Evolutionary conservation across 306 rosid species (phyloP), one percentile per base, ranked within the genome.

Genomic region (Styphnolobium japonicum): DNA sequence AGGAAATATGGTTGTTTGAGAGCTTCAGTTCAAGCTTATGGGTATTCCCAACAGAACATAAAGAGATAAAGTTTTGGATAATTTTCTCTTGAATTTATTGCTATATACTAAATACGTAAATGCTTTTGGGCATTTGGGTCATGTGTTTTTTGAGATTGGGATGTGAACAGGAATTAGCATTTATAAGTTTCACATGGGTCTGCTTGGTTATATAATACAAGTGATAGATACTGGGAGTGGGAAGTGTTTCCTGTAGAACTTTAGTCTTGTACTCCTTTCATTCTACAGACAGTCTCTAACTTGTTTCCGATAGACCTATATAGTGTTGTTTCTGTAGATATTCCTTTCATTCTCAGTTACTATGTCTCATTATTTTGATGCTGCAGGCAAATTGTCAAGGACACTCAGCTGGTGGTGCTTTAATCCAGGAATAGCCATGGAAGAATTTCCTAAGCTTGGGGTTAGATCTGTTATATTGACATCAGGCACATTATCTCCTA

Each of bases 381-480:
- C 72, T 85, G 51, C 87, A 94, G 97, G 97, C 51, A 91, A 88
- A 82, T 84, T 87, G 74, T 88, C 97, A 14, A 91, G 97, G 82
- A 91, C 92, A 61, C 93, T 94, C 79, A 87, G 98, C 86, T 92
- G 98, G 98, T 94, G 98, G 98, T 94, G 98, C 85, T 94, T 94
- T 84, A 91, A 94, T 78, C 98, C 98, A 33, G 98, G 98, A 87
- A 82, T 92, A 83, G 97, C 98, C 57, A 80, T 94, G 98, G 94
- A 94, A 86, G 90, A 36, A 70, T 90, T 94, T 83, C 76, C 77
- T 79, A 87, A 39, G 87, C 1, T 46, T 83, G 88, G 87, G 21
- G 97, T 94, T 52, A 90, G 97, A 76, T 94, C 98, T 73, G 57
- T 94, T 83, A 94, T 94, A 82, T 82, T 94, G 87, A 94, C 98